phyloP scores from a whole-genome alignment of 352 stramenopile species.

The Phytophthora ohioensis region DNA sequence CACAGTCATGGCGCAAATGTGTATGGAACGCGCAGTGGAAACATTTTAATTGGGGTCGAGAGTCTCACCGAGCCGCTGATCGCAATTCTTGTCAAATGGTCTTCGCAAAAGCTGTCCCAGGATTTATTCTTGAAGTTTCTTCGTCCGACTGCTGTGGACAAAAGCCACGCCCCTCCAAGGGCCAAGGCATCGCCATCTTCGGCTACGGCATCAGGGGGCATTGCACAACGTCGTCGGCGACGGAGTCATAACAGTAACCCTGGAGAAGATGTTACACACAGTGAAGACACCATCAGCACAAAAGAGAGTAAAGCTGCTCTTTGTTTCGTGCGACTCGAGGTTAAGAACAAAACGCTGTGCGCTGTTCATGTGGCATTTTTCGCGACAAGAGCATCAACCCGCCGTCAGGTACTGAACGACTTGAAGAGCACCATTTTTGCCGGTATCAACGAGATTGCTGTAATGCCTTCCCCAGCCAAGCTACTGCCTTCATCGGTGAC shows the following conservation, averaged over 20 bases:
- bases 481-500: slow-evolving; percentile 34
- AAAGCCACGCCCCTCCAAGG: slow-evolving; percentile 31
- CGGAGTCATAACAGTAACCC: slow-evolving; percentile 41
- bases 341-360: slow-evolving; percentile 83
- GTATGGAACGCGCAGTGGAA: slow-evolving; percentile 42
- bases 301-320: slow-evolving; percentile 65
- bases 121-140: slow-evolving; percentile 88
- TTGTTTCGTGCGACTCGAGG: slow-evolving; percentile 85
- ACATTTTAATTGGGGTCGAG: slow-evolving; percentile 59
- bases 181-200: slow-evolving; percentile 34
- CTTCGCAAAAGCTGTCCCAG: slow-evolving; percentile 76
- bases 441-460: slow-evolving; percentile 57
- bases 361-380: slow-evolving; percentile 90
- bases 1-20: slow-evolving; percentile 45
- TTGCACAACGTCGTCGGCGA: slow-evolving; percentile 51
- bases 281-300: slow-evolving; percentile 27
- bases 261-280: slow-evolving; percentile 23
- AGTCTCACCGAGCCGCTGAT: slow-evolving; percentile 65
- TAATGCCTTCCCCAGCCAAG: slow-evolving; percentile 36
- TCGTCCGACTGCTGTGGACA: slow-evolving; percentile 34
- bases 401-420: slow-evolving; percentile 76
- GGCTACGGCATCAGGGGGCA: slow-evolving; percentile 31
- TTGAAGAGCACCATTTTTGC: slow-evolving; percentile 73
- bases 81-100: slow-evolving; percentile 75
- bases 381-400: slow-evolving; percentile 64